These are phyloP conservation scores for Pythium monospermum DNA, from an alignment of 352 stramenopile species.

Conservation along the genomic window DNA sequence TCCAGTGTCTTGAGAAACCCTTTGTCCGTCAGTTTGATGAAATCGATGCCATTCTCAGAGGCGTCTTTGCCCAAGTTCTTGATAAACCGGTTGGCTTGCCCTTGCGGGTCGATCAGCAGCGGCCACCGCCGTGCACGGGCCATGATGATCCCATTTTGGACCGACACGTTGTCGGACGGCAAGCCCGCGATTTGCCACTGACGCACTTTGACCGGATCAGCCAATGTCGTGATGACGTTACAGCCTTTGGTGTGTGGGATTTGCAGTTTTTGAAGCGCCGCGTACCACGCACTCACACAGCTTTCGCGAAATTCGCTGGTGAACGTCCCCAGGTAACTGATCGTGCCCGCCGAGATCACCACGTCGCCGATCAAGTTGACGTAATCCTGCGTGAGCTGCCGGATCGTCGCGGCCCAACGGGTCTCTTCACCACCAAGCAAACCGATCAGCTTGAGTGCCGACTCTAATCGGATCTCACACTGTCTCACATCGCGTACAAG, in stretches of 20 bases:
- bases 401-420: conserved; percentile 84
- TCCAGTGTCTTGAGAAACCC: conserved; percentile 82
- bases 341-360: conserved; percentile 88
- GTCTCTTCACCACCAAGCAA: conserved; percentile 88
- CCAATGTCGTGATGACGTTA: conserved; percentile 86
- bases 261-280: conserved; percentile 51
- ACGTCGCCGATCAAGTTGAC: conserved; percentile 90
- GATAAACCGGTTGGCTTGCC: conserved; percentile 92
- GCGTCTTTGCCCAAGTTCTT: conserved; percentile 89
- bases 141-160: conserved; percentile 94
- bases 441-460: conserved; percentile 87
- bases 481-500: conserved; percentile 72
- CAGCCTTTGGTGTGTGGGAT: conserved; percentile 83
- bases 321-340: conserved; percentile 93
- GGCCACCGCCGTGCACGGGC: conserved; percentile 85
- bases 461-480: conserved; percentile 86
- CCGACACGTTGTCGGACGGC: conserved; percentile 85
- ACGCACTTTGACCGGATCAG: conserved; percentile 87
- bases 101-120: conserved; percentile 90
- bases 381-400: conserved; percentile 72
- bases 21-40: conserved; percentile 81
- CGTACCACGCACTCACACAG: conserved; percentile 83
- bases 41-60: conserved; percentile 81
- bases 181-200: conserved; percentile 90
- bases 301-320: conserved; percentile 90